Percentiles rank a stretch among this genome's conserved stretches.
Conservation (phyloP, 2,329 filamentous ascomycete genomes). For the Bipolaris bicolor region DNA sequence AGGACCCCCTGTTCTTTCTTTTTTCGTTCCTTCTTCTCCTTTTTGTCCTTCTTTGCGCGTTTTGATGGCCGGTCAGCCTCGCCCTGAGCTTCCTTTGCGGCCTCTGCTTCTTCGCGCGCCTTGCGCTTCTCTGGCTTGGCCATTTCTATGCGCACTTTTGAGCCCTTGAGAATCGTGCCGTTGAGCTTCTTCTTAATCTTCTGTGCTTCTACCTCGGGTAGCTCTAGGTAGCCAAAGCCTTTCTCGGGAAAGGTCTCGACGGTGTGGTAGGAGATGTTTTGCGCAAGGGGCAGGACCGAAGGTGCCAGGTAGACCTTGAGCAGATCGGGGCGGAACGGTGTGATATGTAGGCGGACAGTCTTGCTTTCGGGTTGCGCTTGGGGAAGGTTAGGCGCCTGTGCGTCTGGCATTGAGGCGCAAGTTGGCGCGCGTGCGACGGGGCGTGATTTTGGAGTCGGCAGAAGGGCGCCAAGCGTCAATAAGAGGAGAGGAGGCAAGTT, state of each 20-base stretch:
- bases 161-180: conserved; percentile 81
- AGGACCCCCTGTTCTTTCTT: conserved; percentile 59
- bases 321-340: conserved; percentile 79
- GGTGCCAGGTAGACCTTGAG: conserved; percentile 74
- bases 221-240: conserved; percentile 86
- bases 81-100: conserved; percentile 42
- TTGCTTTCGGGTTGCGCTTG: conserved; percentile 27
- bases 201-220: conserved; percentile 82
- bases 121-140: conserved; percentile 70
- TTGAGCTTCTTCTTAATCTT: conserved; percentile 91
- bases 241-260: conserved; percentile 88
- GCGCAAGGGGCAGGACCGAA: conserved; percentile 68
- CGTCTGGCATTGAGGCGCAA: conserved; percentile 42
- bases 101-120: conserved; percentile 45
- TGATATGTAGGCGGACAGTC: conserved; percentile 76
- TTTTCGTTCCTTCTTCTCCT: conserved; percentile 53
- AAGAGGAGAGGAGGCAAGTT: conserved; percentile 7
- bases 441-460: conserved; percentile 1
- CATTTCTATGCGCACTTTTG: conserved; percentile 82
- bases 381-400: conserved; percentile 33
- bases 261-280: conserved; percentile 85
- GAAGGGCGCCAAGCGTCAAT: not conserved
- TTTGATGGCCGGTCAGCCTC: conserved; percentile 59
- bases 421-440: conserved; percentile 26
- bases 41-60: conserved; percentile 54